Evolutionary conservation across 129 eudicot genomes (phyloP).

Genomic region (Logfia minima): DNA sequence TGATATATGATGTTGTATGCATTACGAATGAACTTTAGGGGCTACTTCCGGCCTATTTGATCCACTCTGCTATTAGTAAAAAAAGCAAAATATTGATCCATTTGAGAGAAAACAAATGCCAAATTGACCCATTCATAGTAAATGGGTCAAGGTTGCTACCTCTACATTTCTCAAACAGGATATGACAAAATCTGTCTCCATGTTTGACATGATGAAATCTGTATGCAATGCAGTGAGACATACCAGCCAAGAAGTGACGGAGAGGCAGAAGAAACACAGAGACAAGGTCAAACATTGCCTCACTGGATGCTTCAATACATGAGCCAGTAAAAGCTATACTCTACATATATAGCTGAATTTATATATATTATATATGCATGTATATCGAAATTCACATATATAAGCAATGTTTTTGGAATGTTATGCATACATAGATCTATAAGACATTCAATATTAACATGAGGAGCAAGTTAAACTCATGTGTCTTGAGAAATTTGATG

Average conservation of each 20-base stretch:
- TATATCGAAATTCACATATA: neutral
- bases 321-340: constrained; percentile 14
- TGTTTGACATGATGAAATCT: neutral
- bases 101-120: neutral
- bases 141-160: neutral
- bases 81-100: neutral
- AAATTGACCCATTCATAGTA: neutral
- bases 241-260: constrained; percentile 28
- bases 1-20: too few relatives aligned
- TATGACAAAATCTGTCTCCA: constrained; percentile 23
- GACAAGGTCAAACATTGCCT: constrained; percentile 38
- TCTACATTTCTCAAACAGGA: neutral
- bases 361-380: neutral
- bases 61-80: neutral
- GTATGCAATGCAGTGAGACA: constrained; percentile 50
- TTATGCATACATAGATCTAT: neutral
- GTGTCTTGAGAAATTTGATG: neutral
- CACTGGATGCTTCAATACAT: constrained; percentile 57
- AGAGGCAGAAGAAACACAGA: constrained; percentile 41
- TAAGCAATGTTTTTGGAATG: neutral
- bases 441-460: neutral
- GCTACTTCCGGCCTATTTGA: too few relatives aligned
- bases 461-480: neutral
- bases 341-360: neutral
- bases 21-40: too few relatives aligned